Conservation (phyloP, 345 rosid genomes). For the Brassica napus region DNA sequence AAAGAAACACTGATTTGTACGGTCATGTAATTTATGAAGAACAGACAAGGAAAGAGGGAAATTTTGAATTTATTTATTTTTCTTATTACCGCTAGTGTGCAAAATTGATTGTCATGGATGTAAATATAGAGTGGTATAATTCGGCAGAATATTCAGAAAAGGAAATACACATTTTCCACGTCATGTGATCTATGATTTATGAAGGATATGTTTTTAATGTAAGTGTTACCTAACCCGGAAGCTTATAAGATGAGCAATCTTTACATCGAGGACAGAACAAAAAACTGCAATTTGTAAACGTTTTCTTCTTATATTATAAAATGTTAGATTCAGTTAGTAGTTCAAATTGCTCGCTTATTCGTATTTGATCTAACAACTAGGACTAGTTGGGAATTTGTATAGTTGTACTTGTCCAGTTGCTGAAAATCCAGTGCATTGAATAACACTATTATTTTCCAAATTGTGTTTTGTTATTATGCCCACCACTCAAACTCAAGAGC, state of each 20-base stretch:
- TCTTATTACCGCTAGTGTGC: not conserved
- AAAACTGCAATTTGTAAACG: conserved; percentile 19
- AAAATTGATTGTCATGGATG: not conserved
- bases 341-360: conserved; percentile 31
- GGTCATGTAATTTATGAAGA: not conserved
- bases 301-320: conserved; percentile 5
- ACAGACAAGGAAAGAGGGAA: not conserved
- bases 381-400: conserved; percentile 34
- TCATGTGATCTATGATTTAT: conserved; percentile 21
- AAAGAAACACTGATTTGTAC: not conserved
- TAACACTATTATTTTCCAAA: conserved; percentile 24
- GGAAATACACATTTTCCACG: not conserved
- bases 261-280: conserved; percentile 22
- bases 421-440: conserved; percentile 36
- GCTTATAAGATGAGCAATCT: conserved; percentile 27
- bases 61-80: not conserved
- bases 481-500: not conserved
- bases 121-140: not conserved
- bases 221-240: conserved; percentile 20
- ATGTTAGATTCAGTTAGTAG: conserved; percentile 17
- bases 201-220: conserved; percentile 3
- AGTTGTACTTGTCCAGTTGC: conserved; percentile 36
- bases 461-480: not conserved
- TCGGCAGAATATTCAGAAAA: not conserved
- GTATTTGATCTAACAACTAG: conserved; percentile 33